Evolutionary conservation across 176 grass and related monocot species (phyloP).

Genomic region (Oryza longistaminata): DNA sequence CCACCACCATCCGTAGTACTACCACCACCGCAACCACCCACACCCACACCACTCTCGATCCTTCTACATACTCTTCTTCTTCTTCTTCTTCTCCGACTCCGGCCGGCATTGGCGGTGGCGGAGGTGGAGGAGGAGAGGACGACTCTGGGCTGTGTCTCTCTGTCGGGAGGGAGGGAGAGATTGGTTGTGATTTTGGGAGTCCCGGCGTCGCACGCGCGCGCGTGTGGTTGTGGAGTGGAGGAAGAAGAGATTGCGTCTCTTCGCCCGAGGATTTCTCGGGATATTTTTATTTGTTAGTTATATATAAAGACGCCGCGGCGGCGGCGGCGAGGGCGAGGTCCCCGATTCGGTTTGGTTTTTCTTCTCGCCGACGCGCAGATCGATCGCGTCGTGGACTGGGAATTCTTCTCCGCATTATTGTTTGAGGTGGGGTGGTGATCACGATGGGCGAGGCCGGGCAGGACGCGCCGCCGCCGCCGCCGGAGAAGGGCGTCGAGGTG

Average conservation of each 20-base stretch:
- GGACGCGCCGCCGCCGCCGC: slow-evolving; percentile 17
- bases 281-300: not conserved
- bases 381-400: not conserved
- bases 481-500: not conserved
- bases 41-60: too few species aligned
- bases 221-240: not conserved
- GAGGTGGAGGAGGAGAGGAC: too few species aligned
- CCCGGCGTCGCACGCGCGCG: slow-evolving; percentile 21
- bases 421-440: not conserved
- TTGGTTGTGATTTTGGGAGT: not conserved
- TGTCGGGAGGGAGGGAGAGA: not conserved
- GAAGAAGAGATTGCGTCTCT: slow-evolving; percentile 9
- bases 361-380: not conserved
- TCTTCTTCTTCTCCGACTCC: not conserved
- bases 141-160: not conserved
- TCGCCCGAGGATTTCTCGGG: not conserved
- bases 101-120: not conserved
- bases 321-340: too few species aligned
- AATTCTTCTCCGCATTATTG: slow-evolving; percentile 25
- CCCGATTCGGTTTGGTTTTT: not conserved
- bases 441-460: slow-evolving; percentile 68
- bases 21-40: not conserved
- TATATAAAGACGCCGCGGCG: too few species aligned
- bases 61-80: too few species aligned
- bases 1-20: not conserved